Evolutionary conservation across 2,329 filamentous ascomycete genomes (phyloP).

Genomic region (Didymosphaeria variabile): DNA sequence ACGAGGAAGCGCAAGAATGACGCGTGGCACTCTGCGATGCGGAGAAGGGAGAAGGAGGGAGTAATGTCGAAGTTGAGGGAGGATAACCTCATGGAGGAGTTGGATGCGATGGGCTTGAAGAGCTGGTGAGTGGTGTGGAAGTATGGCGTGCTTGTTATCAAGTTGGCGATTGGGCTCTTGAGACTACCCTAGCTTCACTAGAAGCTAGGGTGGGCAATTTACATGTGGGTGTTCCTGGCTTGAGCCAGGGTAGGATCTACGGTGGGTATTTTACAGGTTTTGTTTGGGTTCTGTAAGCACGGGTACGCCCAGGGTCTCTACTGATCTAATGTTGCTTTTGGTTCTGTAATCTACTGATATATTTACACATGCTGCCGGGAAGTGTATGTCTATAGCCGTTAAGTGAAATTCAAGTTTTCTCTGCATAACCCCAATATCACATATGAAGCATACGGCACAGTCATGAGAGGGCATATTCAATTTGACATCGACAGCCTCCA

Average conservation of each 20-base stretch:
- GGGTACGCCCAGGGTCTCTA: not conserved
- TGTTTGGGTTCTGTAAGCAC: not conserved
- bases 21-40: conserved; percentile 5
- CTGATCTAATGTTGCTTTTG: not conserved
- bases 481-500: conserved; percentile 39
- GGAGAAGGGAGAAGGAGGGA: conserved; percentile 20
- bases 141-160: not conserved
- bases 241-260: not conserved
- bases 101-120: not conserved
- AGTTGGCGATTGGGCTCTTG: not conserved
- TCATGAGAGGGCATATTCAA: conserved; percentile 29
- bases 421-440: too few species aligned
- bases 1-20: not conserved
- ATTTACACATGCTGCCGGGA: too few species aligned
- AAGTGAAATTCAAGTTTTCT: too few species aligned
- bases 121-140: not conserved
- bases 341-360: too few species aligned
- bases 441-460: not conserved
- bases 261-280: not conserved
- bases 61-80: conserved; percentile 11
- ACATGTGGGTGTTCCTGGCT: not conserved
- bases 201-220: not conserved
- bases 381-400: too few species aligned
- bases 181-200: not conserved
- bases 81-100: conserved; percentile 9